Evolutionary conservation across 805 yeast genomes (phyloP).

Genomic region (Metschnikowia santaceciliae): DNA sequence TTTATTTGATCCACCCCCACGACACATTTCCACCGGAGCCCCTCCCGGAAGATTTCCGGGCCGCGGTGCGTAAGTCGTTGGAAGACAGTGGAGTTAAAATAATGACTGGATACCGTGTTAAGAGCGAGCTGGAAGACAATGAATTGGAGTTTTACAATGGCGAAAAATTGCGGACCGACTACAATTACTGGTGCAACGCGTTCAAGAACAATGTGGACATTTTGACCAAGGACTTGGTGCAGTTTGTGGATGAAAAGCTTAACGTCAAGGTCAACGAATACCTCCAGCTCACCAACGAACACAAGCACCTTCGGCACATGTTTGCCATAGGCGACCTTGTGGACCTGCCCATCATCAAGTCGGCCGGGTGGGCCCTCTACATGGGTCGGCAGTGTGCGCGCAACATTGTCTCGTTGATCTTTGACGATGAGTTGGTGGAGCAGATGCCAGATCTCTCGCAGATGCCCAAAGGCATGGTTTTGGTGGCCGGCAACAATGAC

Average conservation of each 20-base stretch:
- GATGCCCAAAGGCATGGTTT: conserved; percentile 41
- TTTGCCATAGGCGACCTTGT: conserved; percentile 40
- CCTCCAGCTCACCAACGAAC: conserved; percentile 27
- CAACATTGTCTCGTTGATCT: conserved; percentile 28
- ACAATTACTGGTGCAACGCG: conserved; percentile 36
- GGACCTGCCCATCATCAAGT: conserved; percentile 37
- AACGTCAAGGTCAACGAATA: conserved; percentile 35
- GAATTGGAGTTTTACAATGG: conserved; percentile 29
- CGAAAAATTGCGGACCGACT: conserved; percentile 23
- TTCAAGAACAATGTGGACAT: conserved; percentile 31
- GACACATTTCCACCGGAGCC: conserved; percentile 36
- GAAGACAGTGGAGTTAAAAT: conserved; percentile 27
- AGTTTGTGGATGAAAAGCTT: conserved; percentile 25
- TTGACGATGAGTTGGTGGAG: conserved; percentile 30
- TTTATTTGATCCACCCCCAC: conserved; percentile 39
- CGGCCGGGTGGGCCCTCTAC: conserved; percentile 45
- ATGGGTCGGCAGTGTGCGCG: conserved; percentile 39
- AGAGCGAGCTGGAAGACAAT: conserved; percentile 14
- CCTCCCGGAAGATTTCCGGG: conserved; percentile 27
- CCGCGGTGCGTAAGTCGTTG: conserved; percentile 24
- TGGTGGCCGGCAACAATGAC: conserved; percentile 38
- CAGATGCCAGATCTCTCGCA: conserved; percentile 28
- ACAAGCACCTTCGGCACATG: conserved; percentile 20
- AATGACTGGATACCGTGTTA: conserved; percentile 28
- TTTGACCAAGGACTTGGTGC: conserved; percentile 19